Evolutionary conservation across 306 rosid genomes (phyloP).

Genomic region (Corylus heterophylla): DNA sequence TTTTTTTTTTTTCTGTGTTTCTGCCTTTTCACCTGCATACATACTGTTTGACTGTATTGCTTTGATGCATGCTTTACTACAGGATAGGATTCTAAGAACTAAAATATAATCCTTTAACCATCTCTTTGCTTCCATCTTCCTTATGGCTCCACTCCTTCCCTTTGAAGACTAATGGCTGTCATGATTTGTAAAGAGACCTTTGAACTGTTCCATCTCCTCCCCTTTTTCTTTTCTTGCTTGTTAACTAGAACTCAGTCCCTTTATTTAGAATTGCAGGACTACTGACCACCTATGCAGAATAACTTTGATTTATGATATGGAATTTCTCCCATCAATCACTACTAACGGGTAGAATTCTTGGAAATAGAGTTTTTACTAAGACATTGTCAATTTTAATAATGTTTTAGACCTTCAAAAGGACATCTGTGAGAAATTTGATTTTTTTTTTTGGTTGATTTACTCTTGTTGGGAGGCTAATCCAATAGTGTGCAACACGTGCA

Average conservation of each 20-base stretch:
- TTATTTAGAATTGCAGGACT: background rate
- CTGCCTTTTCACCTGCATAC: background rate
- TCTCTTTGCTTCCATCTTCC: background rate
- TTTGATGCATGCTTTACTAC: slow-evolving; percentile 15
- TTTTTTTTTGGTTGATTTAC: background rate
- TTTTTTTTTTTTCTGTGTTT: slow-evolving; percentile 4
- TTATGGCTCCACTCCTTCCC: background rate
- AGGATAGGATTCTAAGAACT: slow-evolving; percentile 2
- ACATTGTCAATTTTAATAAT: background rate
- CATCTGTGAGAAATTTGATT: too few species aligned
- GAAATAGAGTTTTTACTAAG: background rate
- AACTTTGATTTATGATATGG: background rate
- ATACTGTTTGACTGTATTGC: slow-evolving; percentile 16
- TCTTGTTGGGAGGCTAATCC: background rate
- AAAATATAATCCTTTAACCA: background rate
- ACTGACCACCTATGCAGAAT: too few species aligned
- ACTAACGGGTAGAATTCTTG: background rate
- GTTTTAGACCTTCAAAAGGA: too few species aligned
- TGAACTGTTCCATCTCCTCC: background rate
- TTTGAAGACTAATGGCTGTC: background rate
- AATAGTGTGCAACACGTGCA: background rate
- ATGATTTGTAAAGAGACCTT: background rate
- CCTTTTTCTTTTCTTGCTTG: background rate
- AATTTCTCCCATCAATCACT: background rate
- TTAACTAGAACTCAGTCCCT: background rate